phyloP scores from a whole-genome alignment of 352 stramenopile genomes.

The Phytophthora meadii region DNA sequence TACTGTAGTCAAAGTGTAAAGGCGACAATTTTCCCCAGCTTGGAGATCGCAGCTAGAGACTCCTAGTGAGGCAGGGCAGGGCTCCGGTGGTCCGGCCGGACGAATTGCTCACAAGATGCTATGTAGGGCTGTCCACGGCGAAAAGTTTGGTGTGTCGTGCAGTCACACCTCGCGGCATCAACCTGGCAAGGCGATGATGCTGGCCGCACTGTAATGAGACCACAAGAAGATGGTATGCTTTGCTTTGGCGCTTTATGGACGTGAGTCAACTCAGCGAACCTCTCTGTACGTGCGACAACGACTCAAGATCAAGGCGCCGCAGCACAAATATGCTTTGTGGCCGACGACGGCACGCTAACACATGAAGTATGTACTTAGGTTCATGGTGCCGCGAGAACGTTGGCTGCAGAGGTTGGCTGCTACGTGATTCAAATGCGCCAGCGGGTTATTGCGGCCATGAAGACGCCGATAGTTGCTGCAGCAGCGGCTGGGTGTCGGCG shows the following conservation, averaged over 20 bases:
- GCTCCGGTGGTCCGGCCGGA: conserved; percentile 22
- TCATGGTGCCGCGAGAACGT: not conserved
- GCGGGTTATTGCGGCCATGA: conserved; percentile 16
- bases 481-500: conserved; percentile 15
- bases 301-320: conserved; percentile 1
- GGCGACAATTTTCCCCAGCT: conserved; percentile 9
- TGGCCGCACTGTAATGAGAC: conserved; percentile 14
- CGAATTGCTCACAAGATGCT: conserved; percentile 12
- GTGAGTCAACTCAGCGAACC: conserved; percentile 19
- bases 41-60: conserved; percentile 13
- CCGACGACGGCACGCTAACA: conserved; percentile 11
- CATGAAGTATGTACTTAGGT: not conserved
- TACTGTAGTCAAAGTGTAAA: conserved; percentile 21
- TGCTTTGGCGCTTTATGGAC: conserved; percentile 11
- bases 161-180: conserved; percentile 10
- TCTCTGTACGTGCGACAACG: conserved; percentile 22
- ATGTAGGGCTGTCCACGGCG: conserved; percentile 22
- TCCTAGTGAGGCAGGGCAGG: conserved; percentile 12
- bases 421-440: conserved; percentile 18
- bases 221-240: conserved; percentile 40
- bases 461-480: conserved; percentile 20
- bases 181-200: conserved; percentile 12
- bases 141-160: conserved; percentile 23
- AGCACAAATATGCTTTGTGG: conserved; percentile 6
- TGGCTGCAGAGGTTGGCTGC: conserved; percentile 6